phyloP scores from a whole-genome alignment of 352 stramenopile species.

The Phytophthora multivora region DNA sequence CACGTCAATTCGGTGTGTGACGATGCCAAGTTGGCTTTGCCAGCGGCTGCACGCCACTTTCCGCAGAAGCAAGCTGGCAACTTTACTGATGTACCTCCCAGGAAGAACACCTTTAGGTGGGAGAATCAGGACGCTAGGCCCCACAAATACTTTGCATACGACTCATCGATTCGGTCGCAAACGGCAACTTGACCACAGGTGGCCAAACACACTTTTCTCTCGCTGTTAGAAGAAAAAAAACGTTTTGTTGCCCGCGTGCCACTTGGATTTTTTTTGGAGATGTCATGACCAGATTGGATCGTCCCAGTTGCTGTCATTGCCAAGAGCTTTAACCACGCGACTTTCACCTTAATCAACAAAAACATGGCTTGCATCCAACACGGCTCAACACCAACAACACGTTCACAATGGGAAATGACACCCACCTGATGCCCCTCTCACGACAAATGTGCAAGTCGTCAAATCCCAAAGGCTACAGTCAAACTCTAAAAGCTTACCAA shows the following conservation, averaged over 20 bases:
- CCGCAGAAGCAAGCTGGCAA: background rate
- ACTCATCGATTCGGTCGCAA: background rate
- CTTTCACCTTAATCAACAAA: background rate
- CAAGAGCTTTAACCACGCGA: background rate
- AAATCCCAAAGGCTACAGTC: conserved; percentile 4
- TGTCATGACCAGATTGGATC: background rate
- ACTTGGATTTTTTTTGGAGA: conserved; percentile 18
- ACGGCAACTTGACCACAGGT: background rate
- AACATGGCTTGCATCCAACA: conserved; percentile 6
- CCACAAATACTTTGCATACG: background rate
- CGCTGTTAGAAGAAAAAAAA: conserved; percentile 19
- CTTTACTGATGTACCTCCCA: conserved; percentile 1
- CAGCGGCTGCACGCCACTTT: background rate
- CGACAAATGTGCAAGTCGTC: conserved; percentile 1
- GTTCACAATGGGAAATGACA: background rate
- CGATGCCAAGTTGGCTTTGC: background rate
- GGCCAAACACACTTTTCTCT: background rate
- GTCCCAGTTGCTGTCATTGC: conserved; percentile 5
- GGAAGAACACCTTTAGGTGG: background rate
- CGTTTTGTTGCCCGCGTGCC: conserved; percentile 12
- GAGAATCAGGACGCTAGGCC: no score
- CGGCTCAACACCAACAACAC: background rate
- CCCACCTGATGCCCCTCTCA: conserved; percentile 1
- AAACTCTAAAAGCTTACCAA: conserved; percentile 1
- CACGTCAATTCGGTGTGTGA: conserved; percentile 1